Evolutionary conservation across 805 yeast species (phyloP).

Genomic region (Starmerella bombi): DNA sequence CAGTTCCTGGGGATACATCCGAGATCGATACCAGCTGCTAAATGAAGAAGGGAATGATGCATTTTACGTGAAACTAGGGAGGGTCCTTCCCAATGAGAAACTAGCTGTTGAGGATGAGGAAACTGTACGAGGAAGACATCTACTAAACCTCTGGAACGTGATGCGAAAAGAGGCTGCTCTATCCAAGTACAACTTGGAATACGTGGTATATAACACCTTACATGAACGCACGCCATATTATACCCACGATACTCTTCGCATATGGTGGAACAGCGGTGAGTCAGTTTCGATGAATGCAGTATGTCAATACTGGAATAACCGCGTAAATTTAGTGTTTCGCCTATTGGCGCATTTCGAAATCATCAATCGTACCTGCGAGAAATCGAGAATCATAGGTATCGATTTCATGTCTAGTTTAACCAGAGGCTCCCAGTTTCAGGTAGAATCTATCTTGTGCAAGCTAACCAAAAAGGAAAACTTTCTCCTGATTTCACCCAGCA

Average conservation of each 20-base stretch:
- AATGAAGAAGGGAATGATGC: slow-evolving; percentile 1
- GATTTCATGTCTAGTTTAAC: slow-evolving; percentile 80
- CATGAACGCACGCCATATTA: slow-evolving; percentile 58
- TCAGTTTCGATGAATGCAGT: slow-evolving; percentile 23
- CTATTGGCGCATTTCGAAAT: slow-evolving; percentile 51
- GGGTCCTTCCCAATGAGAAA: slow-evolving; percentile 7
- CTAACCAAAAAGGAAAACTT: slow-evolving; percentile 65
- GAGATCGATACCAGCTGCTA: slow-evolving; percentile 39
- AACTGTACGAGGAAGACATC: slow-evolving; percentile 63
- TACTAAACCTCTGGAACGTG: slow-evolving; percentile 74
- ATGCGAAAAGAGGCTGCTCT: slow-evolving; percentile 50
- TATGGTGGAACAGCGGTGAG: slow-evolving; percentile 30
- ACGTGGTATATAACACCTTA: slow-evolving; percentile 52
- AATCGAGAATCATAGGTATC: slow-evolving; percentile 73
- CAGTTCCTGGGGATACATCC: slow-evolving; percentile 78
- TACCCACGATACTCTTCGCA: slow-evolving; percentile 36
- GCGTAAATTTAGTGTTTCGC: slow-evolving; percentile 34
- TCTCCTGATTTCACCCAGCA: slow-evolving; percentile 64
- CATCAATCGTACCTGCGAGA: slow-evolving; percentile 60
- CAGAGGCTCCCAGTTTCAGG: slow-evolving; percentile 88
- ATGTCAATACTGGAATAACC: slow-evolving; percentile 35
- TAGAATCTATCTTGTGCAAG: slow-evolving; percentile 69
- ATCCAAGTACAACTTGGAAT: slow-evolving; percentile 61
- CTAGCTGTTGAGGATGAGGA: slow-evolving; percentile 26
- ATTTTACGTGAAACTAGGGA: slow-evolving; percentile 13